phyloP scores from a whole-genome alignment of 1,284 basidiomycete genomes.

The Rhodotorula sp. region DNA sequence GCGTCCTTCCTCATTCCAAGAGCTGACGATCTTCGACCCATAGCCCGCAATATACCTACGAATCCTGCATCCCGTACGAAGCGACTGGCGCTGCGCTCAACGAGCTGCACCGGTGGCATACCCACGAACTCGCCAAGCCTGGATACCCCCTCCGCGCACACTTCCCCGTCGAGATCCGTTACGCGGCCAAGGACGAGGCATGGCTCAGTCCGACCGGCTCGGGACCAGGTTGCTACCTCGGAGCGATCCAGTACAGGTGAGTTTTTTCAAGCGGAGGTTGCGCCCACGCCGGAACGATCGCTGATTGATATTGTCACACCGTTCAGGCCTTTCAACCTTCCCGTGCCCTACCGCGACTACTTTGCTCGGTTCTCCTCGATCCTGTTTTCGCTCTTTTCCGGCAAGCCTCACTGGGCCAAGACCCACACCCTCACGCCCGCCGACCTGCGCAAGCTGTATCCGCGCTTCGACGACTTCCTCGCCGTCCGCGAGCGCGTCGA shows the following conservation, averaged over 20 bases:
- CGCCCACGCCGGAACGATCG: background rate
- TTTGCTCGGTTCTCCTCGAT: constrained; percentile 79
- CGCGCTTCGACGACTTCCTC: constrained; percentile 77
- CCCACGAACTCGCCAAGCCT: constrained; percentile 62
- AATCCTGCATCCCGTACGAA: constrained; percentile 51
- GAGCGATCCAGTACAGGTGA: constrained; percentile 91
- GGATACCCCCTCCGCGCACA: constrained; percentile 72
- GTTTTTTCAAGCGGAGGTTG: constrained; percentile 45
- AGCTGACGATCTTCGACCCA: background rate
- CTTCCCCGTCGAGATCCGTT: constrained; percentile 91
- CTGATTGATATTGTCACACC: background rate
- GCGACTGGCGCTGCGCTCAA: constrained; percentile 61
- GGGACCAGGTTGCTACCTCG: constrained; percentile 83
- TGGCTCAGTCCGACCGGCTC: constrained; percentile 87
- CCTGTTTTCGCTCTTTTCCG: constrained; percentile 63
- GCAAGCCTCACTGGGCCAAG: constrained; percentile 97
- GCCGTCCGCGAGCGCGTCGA: constrained; percentile 70
- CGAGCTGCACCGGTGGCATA: constrained; percentile 73
- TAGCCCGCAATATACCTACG: constrained; percentile 48
- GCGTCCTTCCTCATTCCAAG: too few species aligned
- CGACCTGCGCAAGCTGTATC: constrained; percentile 69
- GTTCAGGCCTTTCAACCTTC: constrained; percentile 78
- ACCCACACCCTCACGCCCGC: constrained; percentile 73
- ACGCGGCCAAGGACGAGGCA: constrained; percentile 83
- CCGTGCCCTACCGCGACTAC: constrained; percentile 78